phyloP scores from a whole-genome alignment of 495 filamentous ascomycete genomes.

The Terfezia claveryi region DNA sequence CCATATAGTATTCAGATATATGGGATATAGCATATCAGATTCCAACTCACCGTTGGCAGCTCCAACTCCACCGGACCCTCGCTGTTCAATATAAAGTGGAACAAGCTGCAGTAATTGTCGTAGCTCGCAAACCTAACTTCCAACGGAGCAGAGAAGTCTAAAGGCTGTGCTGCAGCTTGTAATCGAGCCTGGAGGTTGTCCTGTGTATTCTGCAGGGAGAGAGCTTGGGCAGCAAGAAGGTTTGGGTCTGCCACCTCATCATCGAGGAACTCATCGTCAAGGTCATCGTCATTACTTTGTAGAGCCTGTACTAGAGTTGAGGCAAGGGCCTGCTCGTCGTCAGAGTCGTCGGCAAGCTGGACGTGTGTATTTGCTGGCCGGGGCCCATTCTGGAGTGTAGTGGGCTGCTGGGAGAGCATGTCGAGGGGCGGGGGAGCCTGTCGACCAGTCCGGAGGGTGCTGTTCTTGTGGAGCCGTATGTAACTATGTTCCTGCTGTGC shows the following conservation, averaged over 20 bases:
- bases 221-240: conserved; percentile 3
- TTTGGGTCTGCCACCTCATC: neutral
- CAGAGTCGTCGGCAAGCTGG: conserved; percentile 8
- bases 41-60: conserved; percentile 60
- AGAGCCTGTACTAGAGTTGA: conserved; percentile 16
- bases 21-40: conserved; percentile 1
- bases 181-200: conserved; percentile 84
- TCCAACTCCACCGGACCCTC: conserved; percentile 94
- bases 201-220: conserved; percentile 11
- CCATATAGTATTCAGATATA: neutral
- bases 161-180: conserved; percentile 68
- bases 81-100: conserved; percentile 97
- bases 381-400: neutral
- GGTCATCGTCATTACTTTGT: conserved; percentile 23
- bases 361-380: neutral
- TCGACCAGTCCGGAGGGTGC: neutral
- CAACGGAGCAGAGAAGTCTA: conserved; percentile 83
- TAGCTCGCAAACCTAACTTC: conserved; percentile 95
- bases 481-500: no score
- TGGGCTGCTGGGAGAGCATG: neutral
- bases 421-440: neutral
- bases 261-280: conserved; percentile 19
- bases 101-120: conserved; percentile 96
- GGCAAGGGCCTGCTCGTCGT: conserved; percentile 14
- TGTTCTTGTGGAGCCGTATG: neutral